phyloP scores from a whole-genome alignment of 805 yeast species.

The Kodamaea laetipori region DNA sequence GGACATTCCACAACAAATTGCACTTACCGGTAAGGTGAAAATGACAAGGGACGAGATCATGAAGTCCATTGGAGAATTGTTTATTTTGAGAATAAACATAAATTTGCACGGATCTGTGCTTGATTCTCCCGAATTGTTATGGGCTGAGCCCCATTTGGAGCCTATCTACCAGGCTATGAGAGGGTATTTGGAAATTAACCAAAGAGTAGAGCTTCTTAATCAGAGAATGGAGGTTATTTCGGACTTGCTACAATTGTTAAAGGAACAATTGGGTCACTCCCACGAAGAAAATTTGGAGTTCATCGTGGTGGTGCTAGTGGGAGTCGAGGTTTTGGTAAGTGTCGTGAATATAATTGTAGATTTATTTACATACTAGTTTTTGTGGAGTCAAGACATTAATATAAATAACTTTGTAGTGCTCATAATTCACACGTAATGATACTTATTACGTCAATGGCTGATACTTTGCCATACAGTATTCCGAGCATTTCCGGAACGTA shows the following conservation, averaged over 20 bases:
- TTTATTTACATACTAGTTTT: slow-evolving; percentile 34
- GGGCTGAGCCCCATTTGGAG: slow-evolving; percentile 98
- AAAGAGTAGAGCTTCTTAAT: slow-evolving; percentile 84
- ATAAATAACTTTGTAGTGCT: not conserved
- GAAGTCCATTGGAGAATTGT: slow-evolving; percentile 96
- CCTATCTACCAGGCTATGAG: slow-evolving; percentile 97
- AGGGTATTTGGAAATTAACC: slow-evolving; percentile 93
- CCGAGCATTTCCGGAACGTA: too few species aligned
- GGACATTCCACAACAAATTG: slow-evolving; percentile 95
- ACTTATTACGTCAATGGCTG: not conserved
- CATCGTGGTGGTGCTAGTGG: slow-evolving; percentile 86
- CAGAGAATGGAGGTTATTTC: slow-evolving; percentile 92
- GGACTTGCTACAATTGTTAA: slow-evolving; percentile 91
- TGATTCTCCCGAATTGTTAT: slow-evolving; percentile 97
- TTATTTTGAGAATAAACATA: slow-evolving; percentile 80
- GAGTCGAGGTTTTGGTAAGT: slow-evolving; percentile 89
- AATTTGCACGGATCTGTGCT: slow-evolving; percentile 84
- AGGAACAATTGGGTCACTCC: slow-evolving; percentile 94
- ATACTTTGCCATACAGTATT: too few species aligned
- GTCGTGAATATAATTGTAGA: slow-evolving; percentile 75
- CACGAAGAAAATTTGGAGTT: slow-evolving; percentile 89
- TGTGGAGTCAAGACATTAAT: too few species aligned
- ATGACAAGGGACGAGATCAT: slow-evolving; percentile 94
- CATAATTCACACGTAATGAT: slow-evolving; percentile 1
- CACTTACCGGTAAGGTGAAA: slow-evolving; percentile 89